These are phyloP conservation scores for Xanthoconium purpureum DNA, from an alignment of 768 basidiomycete genomes.

Conservation along the genomic window DNA sequence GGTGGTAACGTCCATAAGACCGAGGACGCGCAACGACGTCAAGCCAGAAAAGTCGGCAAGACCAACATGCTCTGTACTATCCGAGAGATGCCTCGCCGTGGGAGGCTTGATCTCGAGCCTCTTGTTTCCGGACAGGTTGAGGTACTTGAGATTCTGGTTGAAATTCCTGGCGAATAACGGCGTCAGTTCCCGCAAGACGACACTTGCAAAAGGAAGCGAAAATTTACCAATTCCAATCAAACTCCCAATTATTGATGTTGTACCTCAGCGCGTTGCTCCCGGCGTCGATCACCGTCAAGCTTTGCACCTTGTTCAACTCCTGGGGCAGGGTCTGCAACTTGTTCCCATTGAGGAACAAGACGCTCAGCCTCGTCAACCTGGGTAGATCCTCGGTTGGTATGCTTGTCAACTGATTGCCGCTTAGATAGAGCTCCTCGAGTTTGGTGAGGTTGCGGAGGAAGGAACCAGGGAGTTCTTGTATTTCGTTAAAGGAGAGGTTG, in stretches of 20 bases:
- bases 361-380: conserved; percentile 59
- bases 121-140: conserved; percentile 97
- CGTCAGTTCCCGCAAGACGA: background rate
- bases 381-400: conserved; percentile 89
- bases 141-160: conserved; percentile 88
- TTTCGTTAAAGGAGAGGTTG: conserved; percentile 93
- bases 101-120: conserved; percentile 86
- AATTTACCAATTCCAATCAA: conserved; percentile 97
- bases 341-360: conserved; percentile 92
- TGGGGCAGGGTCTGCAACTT: conserved; percentile 88
- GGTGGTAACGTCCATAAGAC: conserved; percentile 94
- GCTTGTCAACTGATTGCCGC: conserved; percentile 90
- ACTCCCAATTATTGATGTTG: conserved; percentile 97
- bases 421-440: conserved; percentile 86
- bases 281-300: conserved; percentile 80
- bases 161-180: conserved; percentile 69
- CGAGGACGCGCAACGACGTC: conserved; percentile 80
- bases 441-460: conserved; percentile 70
- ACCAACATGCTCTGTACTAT: conserved; percentile 24
- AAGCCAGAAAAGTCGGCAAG: conserved; percentile 87
- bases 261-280: conserved; percentile 94
- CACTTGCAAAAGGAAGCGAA: background rate
- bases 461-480: conserved; percentile 77
- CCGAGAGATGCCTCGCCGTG: conserved; percentile 29
- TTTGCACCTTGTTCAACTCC: conserved; percentile 80